Percentiles rank a stretch among this genome's conserved stretches.
phyloP scores from a whole-genome alignment of 2,329 filamentous ascomycete species.

The Penicillium palitans region DNA sequence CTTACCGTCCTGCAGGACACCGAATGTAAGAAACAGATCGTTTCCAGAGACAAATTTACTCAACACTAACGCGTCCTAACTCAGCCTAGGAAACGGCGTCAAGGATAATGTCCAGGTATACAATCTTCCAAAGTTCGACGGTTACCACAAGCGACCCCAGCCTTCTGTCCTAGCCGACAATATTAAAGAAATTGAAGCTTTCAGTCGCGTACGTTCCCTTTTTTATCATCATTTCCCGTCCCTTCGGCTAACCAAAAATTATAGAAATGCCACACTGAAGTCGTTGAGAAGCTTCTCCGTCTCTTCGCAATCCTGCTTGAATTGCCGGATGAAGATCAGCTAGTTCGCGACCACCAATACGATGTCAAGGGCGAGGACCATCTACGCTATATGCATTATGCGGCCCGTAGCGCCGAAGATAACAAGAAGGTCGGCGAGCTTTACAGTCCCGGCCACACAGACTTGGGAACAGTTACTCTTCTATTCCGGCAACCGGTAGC shows the following conservation, averaged over 20 bases:
- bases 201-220: conserved; percentile 42
- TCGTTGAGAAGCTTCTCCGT: conserved; percentile 50
- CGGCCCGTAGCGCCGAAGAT: conserved; percentile 51
- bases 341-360: conserved; percentile 59
- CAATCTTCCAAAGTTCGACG: conserved; percentile 61
- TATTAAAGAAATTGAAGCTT: conserved; percentile 57
- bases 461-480: conserved; percentile 57
- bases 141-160: conserved; percentile 48
- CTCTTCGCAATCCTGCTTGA: conserved; percentile 64
- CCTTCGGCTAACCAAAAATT: background rate
- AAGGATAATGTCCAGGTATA: conserved; percentile 61
- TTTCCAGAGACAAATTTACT: background rate
- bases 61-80: conserved; percentile 5
- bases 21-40: conserved; percentile 28
- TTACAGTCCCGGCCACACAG: conserved; percentile 55
- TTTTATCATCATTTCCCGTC: background rate
- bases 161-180: conserved; percentile 52
- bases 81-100: conserved; percentile 42
- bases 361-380: conserved; percentile 61
- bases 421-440: conserved; percentile 48
- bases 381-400: conserved; percentile 64
- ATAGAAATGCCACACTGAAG: conserved; percentile 36
- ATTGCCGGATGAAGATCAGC: conserved; percentile 58
- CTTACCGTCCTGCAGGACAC: conserved; percentile 54
- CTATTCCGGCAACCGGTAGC: conserved; percentile 61